Conservation (phyloP, 2,329 filamentous ascomycete species). For the Pseudogymnoascus sp. region DNA sequence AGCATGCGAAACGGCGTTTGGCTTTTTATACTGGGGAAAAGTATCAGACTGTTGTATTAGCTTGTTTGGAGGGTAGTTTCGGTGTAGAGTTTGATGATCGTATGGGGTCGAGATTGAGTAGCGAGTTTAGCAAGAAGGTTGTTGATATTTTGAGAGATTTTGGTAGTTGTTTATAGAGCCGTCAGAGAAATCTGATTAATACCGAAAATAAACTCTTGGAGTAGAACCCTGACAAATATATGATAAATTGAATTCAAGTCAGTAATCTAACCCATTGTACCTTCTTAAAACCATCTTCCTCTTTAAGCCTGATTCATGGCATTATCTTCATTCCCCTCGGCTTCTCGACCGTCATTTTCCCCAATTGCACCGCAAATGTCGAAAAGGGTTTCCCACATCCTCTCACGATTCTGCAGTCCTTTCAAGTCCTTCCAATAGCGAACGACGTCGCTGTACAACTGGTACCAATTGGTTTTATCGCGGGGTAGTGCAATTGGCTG, state of each 20-base stretch:
- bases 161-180: not conserved
- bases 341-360: not conserved
- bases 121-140: not conserved
- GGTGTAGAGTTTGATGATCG: not conserved
- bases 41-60: slow-evolving; percentile 27
- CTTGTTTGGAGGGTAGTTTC: slow-evolving; percentile 24
- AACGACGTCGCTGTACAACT: slow-evolving; percentile 18
- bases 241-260: not conserved
- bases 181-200: not conserved
- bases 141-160: not conserved
- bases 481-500: not conserved
- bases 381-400: slow-evolving; percentile 21
- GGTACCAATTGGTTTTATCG: slow-evolving; percentile 19
- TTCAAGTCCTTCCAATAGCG: slow-evolving; percentile 18
- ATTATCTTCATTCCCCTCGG: not conserved
- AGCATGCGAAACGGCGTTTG: slow-evolving; percentile 19
- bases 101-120: not conserved
- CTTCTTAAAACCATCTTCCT: not conserved
- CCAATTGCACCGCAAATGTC: slow-evolving; percentile 11
- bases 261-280: not conserved
- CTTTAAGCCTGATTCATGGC: not conserved
- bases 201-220: not conserved
- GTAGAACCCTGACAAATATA: not conserved
- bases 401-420: slow-evolving; percentile 20
- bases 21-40: slow-evolving; percentile 27